Conservation (phyloP, 23 red algal species). For the Agarophyton chilense region DNA sequence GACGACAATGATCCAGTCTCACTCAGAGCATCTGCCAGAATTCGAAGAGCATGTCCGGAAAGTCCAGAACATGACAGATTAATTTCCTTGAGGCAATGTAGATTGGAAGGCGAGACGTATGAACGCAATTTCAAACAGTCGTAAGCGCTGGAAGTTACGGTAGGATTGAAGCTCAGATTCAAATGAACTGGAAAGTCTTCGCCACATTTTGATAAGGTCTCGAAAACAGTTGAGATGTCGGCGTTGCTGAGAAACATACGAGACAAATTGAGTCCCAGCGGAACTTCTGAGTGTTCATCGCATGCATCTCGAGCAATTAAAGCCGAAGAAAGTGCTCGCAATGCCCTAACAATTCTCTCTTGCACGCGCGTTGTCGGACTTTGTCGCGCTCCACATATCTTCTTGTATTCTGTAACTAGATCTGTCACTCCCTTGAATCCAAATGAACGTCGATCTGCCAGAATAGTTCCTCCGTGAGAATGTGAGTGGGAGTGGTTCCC, state of each 20-base stretch:
- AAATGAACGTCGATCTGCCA: constrained; percentile 25
- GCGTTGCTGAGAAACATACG: constrained; percentile 30
- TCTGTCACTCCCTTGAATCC: constrained; percentile 25
- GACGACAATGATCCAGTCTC: constrained; percentile 9
- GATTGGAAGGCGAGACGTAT: constrained; percentile 14
- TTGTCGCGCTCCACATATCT: constrained; percentile 14
- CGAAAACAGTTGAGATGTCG: constrained; percentile 44
- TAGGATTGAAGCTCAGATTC: constrained; percentile 51
- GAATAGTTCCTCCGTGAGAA: background rate
- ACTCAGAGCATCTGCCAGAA: constrained; percentile 19
- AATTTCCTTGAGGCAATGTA: constrained; percentile 25
- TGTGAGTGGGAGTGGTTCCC: background rate
- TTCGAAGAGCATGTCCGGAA: constrained; percentile 25
- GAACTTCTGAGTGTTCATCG: background rate
- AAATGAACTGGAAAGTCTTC: constrained; percentile 14
- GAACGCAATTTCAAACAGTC: constrained; percentile 22
- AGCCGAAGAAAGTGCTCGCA: constrained; percentile 21
- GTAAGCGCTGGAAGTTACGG: constrained; percentile 32
- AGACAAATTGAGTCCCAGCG: constrained; percentile 15
- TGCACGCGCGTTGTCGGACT: background rate
- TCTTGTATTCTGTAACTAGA: constrained; percentile 28
- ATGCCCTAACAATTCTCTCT: constrained; percentile 22
- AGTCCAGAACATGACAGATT: constrained; percentile 52
- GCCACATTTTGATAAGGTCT: constrained; percentile 19
- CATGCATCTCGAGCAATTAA: constrained; percentile 49